phyloP scores from a whole-genome alignment of 345 rosid genomes.

The Lumnitzera littorea region DNA sequence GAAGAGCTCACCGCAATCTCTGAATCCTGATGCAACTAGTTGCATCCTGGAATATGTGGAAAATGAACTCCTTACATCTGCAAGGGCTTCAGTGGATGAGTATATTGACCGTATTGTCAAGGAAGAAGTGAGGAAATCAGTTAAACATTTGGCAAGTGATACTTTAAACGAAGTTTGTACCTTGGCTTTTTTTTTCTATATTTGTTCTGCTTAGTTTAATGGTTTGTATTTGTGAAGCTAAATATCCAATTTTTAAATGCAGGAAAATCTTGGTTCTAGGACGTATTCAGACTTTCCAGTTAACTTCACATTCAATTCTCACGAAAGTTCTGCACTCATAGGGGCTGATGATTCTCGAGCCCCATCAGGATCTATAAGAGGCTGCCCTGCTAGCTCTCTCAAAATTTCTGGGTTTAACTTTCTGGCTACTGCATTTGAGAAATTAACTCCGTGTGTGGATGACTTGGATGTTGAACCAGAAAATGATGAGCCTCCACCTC shows the following conservation, averaged over 20 bases:
- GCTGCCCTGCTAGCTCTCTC: slow-evolving; percentile 15
- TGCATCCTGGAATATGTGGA: slow-evolving; percentile 44
- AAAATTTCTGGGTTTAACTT: slow-evolving; percentile 30
- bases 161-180: slow-evolving; percentile 27
- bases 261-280: slow-evolving; percentile 33
- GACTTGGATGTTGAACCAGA: slow-evolving; percentile 29
- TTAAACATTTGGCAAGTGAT: slow-evolving; percentile 21
- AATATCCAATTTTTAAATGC: slow-evolving; percentile 17
- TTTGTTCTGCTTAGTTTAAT: not conserved
- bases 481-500: slow-evolving; percentile 55
- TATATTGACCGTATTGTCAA: slow-evolving; percentile 43
- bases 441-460: slow-evolving; percentile 19
- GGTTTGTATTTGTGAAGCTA: not conserved
- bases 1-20: slow-evolving; percentile 8
- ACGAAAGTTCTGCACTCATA: slow-evolving; percentile 11
- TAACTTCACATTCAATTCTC: slow-evolving; percentile 19
- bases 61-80: slow-evolving; percentile 54
- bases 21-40: slow-evolving; percentile 15
- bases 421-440: slow-evolving; percentile 38
- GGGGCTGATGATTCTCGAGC: slow-evolving; percentile 21
- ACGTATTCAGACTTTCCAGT: slow-evolving; percentile 12
- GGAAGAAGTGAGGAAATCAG: slow-evolving; percentile 36
- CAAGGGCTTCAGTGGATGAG: slow-evolving; percentile 31
- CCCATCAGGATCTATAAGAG: slow-evolving; percentile 18
- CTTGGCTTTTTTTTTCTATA: too few species aligned